phyloP scores from a whole-genome alignment of 2,329 filamentous ascomycete species.

The Parafenestella ontariensis region DNA sequence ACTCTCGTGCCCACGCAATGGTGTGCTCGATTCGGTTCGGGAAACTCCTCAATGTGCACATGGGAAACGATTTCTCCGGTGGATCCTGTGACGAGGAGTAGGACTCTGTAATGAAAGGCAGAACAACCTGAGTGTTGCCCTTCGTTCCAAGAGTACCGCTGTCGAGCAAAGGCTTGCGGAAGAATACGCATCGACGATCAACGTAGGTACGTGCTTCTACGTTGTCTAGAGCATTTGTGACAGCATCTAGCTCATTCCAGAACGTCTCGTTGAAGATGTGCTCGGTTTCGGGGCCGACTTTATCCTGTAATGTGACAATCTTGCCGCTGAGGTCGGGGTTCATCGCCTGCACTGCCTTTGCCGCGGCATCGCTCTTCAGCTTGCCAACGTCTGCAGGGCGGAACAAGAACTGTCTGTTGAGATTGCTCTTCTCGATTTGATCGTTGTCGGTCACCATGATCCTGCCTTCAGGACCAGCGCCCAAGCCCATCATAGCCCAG shows the following conservation, averaged over 20 bases:
- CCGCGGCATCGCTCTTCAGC: slow-evolving; percentile 95
- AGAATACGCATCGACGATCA: slow-evolving; percentile 95
- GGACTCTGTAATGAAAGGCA: slow-evolving; percentile 91
- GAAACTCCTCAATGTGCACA: slow-evolving; percentile 97
- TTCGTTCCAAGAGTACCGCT: slow-evolving; percentile 98
- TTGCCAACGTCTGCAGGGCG: slow-evolving; percentile 90
- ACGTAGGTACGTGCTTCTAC: slow-evolving; percentile 97
- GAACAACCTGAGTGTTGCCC: slow-evolving; percentile 95
- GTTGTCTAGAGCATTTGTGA: slow-evolving; percentile 97
- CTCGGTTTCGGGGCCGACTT: slow-evolving; percentile 91
- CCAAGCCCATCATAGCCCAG: slow-evolving; percentile 98
- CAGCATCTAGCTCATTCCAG: slow-evolving; percentile 85
- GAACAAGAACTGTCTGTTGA: slow-evolving; percentile 98
- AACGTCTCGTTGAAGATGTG: slow-evolving; percentile 93
- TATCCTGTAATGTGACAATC: slow-evolving; percentile 84
- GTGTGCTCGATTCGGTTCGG: slow-evolving; percentile 99
- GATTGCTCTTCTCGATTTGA: slow-evolving; percentile 97
- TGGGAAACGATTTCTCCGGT: slow-evolving; percentile 97
- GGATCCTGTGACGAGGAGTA: slow-evolving; percentile 98
- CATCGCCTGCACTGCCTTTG: slow-evolving; percentile 89
- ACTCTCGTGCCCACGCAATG: slow-evolving; percentile 95
- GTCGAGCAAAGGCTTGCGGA: slow-evolving; percentile 94
- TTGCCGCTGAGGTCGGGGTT: slow-evolving; percentile 90
- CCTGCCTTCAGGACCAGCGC: slow-evolving; percentile 83
- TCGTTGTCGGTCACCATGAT: slow-evolving; percentile 98